Conservation (phyloP, 2,329 filamentous ascomycete species). For the Calonectria multiphialidica region DNA sequence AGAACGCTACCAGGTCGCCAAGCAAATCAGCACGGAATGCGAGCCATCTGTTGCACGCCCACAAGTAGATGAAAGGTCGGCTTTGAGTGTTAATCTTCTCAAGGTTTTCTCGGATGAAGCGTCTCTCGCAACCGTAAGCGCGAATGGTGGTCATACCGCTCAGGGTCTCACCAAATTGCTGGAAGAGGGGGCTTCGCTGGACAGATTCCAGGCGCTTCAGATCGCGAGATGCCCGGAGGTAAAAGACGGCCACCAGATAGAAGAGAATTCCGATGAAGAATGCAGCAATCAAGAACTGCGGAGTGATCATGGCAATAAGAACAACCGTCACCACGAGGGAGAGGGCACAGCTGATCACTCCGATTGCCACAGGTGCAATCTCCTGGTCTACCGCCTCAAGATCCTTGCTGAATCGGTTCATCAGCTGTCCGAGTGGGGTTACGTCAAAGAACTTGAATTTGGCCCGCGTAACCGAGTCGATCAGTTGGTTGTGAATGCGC, state of each 20-base stretch:
- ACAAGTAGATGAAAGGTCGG: constrained; percentile 94
- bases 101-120: constrained; percentile 94
- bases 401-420: constrained; percentile 99
- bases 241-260: constrained; percentile 85
- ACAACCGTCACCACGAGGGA: constrained; percentile 86
- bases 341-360: constrained; percentile 73
- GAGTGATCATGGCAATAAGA: constrained; percentile 89
- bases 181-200: constrained; percentile 93
- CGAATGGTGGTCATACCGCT: constrained; percentile 96
- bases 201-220: constrained; percentile 95
- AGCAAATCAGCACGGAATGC: constrained; percentile 91
- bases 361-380: constrained; percentile 90
- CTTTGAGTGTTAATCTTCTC: constrained; percentile 89
- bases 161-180: constrained; percentile 97
- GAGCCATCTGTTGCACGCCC: constrained; percentile 97
- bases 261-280: constrained; percentile 88
- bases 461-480: constrained; percentile 84
- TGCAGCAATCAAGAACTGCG: constrained; percentile 88
- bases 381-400: constrained; percentile 96
- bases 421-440: constrained; percentile 93
- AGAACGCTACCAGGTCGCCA: constrained; percentile 93
- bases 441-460: constrained; percentile 99
- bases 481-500: constrained; percentile 83
- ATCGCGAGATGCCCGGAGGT: constrained; percentile 92
- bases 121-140: constrained; percentile 92